A percentile compares a stretch with the other conserved stretches of the same genome.
phyloP scores from a whole-genome alignment of 2,329 filamentous ascomycete species.

The Aspergillus piperis region DNA sequence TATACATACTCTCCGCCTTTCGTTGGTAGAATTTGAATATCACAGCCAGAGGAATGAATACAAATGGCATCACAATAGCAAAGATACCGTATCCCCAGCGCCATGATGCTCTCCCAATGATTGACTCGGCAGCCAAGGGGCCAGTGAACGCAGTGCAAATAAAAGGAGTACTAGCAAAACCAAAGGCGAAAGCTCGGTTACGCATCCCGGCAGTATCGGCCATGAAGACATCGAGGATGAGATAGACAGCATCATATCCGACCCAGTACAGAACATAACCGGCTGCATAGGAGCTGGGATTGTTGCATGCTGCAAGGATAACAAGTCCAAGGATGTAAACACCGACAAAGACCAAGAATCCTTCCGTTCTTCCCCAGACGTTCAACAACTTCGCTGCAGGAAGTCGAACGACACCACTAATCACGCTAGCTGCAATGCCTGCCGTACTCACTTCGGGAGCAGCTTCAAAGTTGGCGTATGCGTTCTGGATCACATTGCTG shows the following conservation, averaged over 20 bases:
- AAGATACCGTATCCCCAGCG: constrained; percentile 66
- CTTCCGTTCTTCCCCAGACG: constrained; percentile 63
- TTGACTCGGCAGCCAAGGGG: constrained; percentile 54
- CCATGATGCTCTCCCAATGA: constrained; percentile 54
- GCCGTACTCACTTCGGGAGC: constrained; percentile 56
- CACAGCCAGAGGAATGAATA: constrained; percentile 57
- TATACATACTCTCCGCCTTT: constrained; percentile 58
- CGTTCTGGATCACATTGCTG: constrained; percentile 49
- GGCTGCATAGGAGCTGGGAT: constrained; percentile 63
- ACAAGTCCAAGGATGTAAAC: constrained; percentile 55
- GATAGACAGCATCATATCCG: constrained; percentile 57
- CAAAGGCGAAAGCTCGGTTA: constrained; percentile 63
- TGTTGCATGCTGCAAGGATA: constrained; percentile 63
- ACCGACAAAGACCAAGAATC: constrained; percentile 53
- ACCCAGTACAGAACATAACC: constrained; percentile 65
- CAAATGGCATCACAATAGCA: constrained; percentile 59
- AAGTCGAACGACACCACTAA: constrained; percentile 62
- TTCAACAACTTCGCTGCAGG: constrained; percentile 64
- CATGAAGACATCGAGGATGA: constrained; percentile 61
- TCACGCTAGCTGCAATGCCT: constrained; percentile 56
- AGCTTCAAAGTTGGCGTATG: constrained; percentile 54
- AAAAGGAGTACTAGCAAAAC: constrained; percentile 62
- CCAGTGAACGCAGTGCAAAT: constrained; percentile 61
- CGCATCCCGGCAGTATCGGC: constrained; percentile 63
- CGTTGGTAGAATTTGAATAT: constrained; percentile 58